Conservation (phyloP, 345 rosid genomes). For the Hibiscus tridactylites region DNA sequence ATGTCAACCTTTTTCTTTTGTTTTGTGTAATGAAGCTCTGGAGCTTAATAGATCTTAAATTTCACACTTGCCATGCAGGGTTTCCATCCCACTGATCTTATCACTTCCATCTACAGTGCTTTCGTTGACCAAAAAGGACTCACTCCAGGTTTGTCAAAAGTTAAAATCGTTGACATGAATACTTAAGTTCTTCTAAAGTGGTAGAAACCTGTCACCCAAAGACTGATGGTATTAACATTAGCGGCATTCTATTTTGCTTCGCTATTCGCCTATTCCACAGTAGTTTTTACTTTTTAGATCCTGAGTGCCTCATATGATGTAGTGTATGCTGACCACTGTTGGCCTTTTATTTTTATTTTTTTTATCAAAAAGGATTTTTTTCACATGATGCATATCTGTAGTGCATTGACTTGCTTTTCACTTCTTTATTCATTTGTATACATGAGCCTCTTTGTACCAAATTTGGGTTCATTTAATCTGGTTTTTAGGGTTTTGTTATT, state of each 20-base stretch:
- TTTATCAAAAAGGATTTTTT: not conserved
- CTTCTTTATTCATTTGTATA: not conserved
- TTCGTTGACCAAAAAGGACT: conserved; percentile 70
- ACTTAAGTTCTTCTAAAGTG: not conserved
- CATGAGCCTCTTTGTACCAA: not conserved
- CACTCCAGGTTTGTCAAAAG: conserved; percentile 45
- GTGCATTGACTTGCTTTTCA: not conserved
- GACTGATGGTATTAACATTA: not conserved
- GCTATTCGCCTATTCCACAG: not conserved
- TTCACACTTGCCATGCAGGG: conserved; percentile 35
- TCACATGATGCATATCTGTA: not conserved
- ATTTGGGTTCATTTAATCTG: not conserved
- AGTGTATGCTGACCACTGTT: not conserved
- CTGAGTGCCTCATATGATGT: not conserved
- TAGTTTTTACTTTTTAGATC: not conserved
- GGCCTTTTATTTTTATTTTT: not conserved
- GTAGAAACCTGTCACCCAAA: not conserved
- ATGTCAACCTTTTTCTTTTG: not conserved
- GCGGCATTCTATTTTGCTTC: conserved; percentile 2
- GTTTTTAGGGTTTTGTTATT: not conserved
- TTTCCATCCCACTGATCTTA: conserved; percentile 73
- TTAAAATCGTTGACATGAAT: not conserved
- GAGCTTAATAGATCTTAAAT: not conserved
- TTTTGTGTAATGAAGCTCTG: not conserved
- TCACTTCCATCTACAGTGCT: conserved; percentile 77